Base-by-base conservation (phyloP, 805 yeast genomes). In the Groenewaldozyma tartarivorans region DNA sequence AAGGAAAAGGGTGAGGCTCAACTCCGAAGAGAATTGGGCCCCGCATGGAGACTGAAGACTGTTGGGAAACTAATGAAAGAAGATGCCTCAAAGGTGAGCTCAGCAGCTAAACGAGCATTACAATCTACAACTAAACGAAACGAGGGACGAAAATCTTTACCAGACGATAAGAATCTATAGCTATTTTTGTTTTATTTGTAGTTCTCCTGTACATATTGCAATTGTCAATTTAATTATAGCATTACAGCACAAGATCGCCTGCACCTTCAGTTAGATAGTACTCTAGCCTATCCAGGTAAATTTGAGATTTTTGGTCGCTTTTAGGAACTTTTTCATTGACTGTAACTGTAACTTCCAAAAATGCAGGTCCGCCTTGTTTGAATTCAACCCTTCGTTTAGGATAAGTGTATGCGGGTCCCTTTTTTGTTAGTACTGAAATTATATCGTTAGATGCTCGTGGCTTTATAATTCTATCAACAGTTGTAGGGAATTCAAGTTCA, bases 21-120 rank as follows among this genome's bases (percentile, higher is more conserved):
- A 53, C 62, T 77, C 52, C 62, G 74, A 36, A 63, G 68, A 21
- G 70, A 77, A 51, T 67, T 72, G 40, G 85, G 86, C 0, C 58
- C 72, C 16, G 80, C 77, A 13, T 79, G 81, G 75, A 67, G 71
- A 48, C 65, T 67, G 52, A 78, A 78, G 48, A 67, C 71, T 2
- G 61, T 62, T 46, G 69, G 67, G 1, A 58, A 60, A 42, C 52
- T 71, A 42, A 55, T 69, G 66, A 55, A 57, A 40, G 73, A 69
- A 36, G 75, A 71, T 51, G 55, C 66, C 9, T 47, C 56, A 24
- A 63, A 46, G 47, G 39, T 56, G 15, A 38, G 38, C 26, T 24
- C 37, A 11, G 51, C 47, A 22, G 44, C 47, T 15, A 41, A 41
- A 34, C 22, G 44, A 18, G 49, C 45, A 1, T 26, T 47, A 13